These are phyloP conservation scores for Botrytis elliptica DNA, from an alignment of 2,329 filamentous ascomycete species.

Conservation along the genomic window DNA sequence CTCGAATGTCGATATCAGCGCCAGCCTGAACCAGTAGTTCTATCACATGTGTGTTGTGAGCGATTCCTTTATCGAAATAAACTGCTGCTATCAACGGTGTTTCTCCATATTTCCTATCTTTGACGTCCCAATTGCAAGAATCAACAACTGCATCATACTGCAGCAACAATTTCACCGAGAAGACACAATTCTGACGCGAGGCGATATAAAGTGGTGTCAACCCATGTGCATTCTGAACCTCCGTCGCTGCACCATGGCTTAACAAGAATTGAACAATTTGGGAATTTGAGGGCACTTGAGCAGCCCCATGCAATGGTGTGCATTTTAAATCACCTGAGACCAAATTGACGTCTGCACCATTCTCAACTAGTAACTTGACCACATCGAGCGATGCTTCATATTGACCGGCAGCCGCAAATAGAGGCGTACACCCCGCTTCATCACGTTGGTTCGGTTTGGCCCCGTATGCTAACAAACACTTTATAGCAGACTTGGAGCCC, in stretches of 20 bases:
- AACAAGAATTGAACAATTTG: constrained; percentile 12
- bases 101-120: constrained; percentile 20
- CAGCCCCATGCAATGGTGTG: constrained; percentile 18
- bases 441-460: constrained; percentile 16
- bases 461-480: constrained; percentile 18
- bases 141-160: constrained; percentile 12
- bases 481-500: constrained; percentile 5
- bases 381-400: constrained; percentile 11
- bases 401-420: constrained; percentile 15
- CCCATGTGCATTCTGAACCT: constrained; percentile 17
- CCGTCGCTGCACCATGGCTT: constrained; percentile 17
- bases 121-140: constrained; percentile 18
- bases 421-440: constrained; percentile 13
- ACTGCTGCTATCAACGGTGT: constrained; percentile 21
- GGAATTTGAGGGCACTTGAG: constrained; percentile 12
- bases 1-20: constrained; percentile 14
- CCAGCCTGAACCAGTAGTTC: constrained; percentile 19
- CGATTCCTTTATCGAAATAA: constrained; percentile 19
- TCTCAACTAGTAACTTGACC: constrained; percentile 16
- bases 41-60: constrained; percentile 19
- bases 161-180: constrained; percentile 14
- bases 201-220: constrained; percentile 21
- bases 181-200: constrained; percentile 18
- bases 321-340: constrained; percentile 13
- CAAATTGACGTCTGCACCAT: constrained; percentile 8